Conservation (phyloP, 2,329 filamentous ascomycete species). For the Herpotrichia juniperi region DNA sequence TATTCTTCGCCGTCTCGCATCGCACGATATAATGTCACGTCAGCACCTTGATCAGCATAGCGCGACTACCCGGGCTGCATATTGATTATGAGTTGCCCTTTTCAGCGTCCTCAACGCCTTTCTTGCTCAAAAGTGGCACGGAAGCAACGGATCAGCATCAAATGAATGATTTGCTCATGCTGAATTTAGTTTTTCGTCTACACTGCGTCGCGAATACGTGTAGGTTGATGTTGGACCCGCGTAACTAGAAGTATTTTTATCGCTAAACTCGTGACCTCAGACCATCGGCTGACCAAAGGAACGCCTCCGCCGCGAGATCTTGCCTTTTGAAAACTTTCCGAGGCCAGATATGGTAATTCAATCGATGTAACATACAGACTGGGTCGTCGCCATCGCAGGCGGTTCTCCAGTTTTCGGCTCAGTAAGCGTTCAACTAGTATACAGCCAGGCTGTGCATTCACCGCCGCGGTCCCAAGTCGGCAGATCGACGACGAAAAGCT, state of each 20-base stretch:
- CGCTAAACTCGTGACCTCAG: not conserved
- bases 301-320: not conserved
- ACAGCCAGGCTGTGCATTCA: slow-evolving; percentile 1
- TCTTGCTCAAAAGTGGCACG: not conserved
- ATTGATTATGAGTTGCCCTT: too few relatives aligned
- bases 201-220: too few relatives aligned
- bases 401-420: not conserved
- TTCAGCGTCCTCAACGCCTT: not conserved
- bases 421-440: slow-evolving; percentile 3
- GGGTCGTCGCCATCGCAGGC: not conserved
- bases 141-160: not conserved
- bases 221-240: too few relatives aligned
- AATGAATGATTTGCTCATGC: too few relatives aligned
- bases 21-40: not conserved
- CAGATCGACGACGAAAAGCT: not conserved
- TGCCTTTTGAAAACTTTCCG: not conserved
- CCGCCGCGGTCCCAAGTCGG: not conserved
- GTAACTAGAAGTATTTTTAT: not conserved
- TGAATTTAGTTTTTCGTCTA: too few relatives aligned
- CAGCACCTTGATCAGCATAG: too few relatives aligned
- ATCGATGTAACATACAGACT: not conserved
- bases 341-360: not conserved
- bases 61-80: too few relatives aligned
- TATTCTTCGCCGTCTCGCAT: not conserved
- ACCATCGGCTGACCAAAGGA: not conserved